phyloP scores from a whole-genome alignment of 1,139 yeast species.

The Starmera stellimalicola region DNA sequence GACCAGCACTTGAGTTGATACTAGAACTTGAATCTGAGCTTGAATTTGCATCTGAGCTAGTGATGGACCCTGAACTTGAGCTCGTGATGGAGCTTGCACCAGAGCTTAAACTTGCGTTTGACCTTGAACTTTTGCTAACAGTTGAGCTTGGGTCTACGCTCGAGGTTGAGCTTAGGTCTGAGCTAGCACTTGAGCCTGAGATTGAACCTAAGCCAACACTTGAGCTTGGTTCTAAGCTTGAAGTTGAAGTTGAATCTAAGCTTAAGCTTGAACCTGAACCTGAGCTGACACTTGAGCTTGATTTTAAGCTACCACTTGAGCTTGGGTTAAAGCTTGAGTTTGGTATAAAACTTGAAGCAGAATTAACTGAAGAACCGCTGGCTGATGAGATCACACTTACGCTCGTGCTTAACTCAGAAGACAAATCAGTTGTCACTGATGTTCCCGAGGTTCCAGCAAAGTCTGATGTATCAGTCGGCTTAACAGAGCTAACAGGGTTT shows the following conservation, averaged over 20 bases:
- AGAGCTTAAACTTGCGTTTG: neutral
- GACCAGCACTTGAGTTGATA: neutral
- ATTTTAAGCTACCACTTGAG: neutral
- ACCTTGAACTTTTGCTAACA: neutral
- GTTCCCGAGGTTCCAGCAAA: too few species aligned
- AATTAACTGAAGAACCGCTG: neutral
- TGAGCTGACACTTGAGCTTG: too few species aligned
- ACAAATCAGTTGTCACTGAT: too few species aligned
- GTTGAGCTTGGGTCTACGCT: conserved; percentile 7
- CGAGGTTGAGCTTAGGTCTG: conserved; percentile 3
- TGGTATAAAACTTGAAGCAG: neutral
- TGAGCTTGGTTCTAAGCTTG: too few species aligned
- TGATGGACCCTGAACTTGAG: neutral
- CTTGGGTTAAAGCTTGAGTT: neutral
- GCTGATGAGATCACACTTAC: too few species aligned
- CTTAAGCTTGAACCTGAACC: too few species aligned
- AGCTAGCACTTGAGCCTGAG: neutral
- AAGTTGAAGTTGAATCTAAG: too few species aligned
- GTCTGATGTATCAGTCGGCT: too few species aligned
- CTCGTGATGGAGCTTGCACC: neutral
- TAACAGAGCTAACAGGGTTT: too few species aligned
- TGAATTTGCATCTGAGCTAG: too few species aligned
- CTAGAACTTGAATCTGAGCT: neutral
- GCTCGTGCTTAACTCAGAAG: too few species aligned
- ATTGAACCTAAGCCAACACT: too few species aligned